Conservation (phyloP, 768 basidiomycete genomes). For the Mycena pura region DNA sequence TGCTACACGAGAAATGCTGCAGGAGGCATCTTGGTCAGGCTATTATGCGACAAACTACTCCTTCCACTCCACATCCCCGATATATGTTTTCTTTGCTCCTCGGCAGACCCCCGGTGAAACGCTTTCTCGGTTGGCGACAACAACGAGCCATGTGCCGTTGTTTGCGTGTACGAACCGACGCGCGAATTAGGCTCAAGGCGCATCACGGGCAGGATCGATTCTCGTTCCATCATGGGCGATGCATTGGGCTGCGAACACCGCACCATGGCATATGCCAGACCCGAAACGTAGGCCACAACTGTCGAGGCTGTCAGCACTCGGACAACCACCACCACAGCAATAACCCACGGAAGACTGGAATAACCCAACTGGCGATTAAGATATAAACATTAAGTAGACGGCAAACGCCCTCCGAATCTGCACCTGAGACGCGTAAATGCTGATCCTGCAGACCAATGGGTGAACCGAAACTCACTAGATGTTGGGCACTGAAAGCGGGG, state of each 20-base stretch:
- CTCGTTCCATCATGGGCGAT: slow-evolving; percentile 21
- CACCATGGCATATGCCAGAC: slow-evolving; percentile 46
- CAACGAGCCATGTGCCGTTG: too few relatives aligned
- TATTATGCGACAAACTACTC: not conserved
- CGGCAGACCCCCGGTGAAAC: not conserved
- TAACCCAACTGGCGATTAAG: slow-evolving; percentile 58
- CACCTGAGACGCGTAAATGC: slow-evolving; percentile 34
- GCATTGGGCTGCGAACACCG: slow-evolving; percentile 35
- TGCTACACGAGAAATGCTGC: slow-evolving; percentile 25
- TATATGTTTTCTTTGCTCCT: slow-evolving; percentile 22
- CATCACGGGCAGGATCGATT: slow-evolving; percentile 26
- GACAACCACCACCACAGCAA: not conserved
- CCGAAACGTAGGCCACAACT: slow-evolving; percentile 54
- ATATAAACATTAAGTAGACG: slow-evolving; percentile 55
- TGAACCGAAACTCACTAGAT: slow-evolving; percentile 45
- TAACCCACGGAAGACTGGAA: slow-evolving; percentile 56
- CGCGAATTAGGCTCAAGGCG: slow-evolving; percentile 8
- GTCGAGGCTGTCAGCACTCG: slow-evolving; percentile 5
- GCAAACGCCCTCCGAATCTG: slow-evolving; percentile 52
- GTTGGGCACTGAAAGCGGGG: slow-evolving; percentile 51
- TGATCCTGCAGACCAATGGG: not conserved
- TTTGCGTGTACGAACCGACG: slow-evolving; percentile 10
- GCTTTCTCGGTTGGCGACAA: not conserved
- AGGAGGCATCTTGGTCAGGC: slow-evolving; percentile 17
- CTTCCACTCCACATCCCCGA: slow-evolving; percentile 15